These are phyloP conservation scores for Trichosporon inkin DNA, from an alignment of 1,284 basidiomycete genomes.

Conservation along the genomic window DNA sequence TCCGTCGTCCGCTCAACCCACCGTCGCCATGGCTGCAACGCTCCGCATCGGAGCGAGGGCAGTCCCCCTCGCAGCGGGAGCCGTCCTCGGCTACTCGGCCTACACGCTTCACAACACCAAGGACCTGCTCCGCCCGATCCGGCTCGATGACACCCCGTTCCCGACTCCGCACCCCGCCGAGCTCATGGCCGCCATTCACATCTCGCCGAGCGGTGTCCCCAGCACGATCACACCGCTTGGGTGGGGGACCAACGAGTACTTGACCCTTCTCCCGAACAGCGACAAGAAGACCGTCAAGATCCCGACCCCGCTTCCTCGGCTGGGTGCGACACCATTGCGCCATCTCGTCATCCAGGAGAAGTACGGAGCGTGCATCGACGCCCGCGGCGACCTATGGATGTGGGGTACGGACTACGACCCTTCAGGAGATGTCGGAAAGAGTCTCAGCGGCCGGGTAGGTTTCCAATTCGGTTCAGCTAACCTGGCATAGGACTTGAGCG, in stretches of 20 bases:
- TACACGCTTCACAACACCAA: slow-evolving; percentile 1
- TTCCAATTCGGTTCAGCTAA: not conserved
- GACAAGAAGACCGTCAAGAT: slow-evolving; percentile 29
- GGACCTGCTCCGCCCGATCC: slow-evolving; percentile 3
- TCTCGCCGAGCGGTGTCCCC: slow-evolving; percentile 11
- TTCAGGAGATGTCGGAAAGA: slow-evolving; percentile 50
- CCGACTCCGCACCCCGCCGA: not conserved
- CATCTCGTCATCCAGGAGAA: slow-evolving; percentile 69
- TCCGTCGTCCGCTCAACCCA: not conserved
- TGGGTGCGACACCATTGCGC: slow-evolving; percentile 58
- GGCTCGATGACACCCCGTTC: slow-evolving; percentile 16
- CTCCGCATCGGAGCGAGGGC: slow-evolving; percentile 15
- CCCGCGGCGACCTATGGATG: slow-evolving; percentile 79
- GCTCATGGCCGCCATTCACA: not conserved
- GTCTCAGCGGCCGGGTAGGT: slow-evolving; percentile 65
- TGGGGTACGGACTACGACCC: slow-evolving; percentile 66
- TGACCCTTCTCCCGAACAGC: slow-evolving; percentile 34
- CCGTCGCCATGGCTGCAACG: not conserved
- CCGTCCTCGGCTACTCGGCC: slow-evolving; percentile 4
- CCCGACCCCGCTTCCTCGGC: slow-evolving; percentile 34
- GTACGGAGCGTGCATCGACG: slow-evolving; percentile 79
- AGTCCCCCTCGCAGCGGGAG: slow-evolving; percentile 12
- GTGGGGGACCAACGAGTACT: slow-evolving; percentile 44
- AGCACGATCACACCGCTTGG: slow-evolving; percentile 35
- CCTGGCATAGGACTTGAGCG: slow-evolving; percentile 62